These are phyloP conservation scores for Aspergillus intermedius DNA, from an alignment of 2,329 filamentous ascomycete genomes.

Conservation along the genomic window DNA sequence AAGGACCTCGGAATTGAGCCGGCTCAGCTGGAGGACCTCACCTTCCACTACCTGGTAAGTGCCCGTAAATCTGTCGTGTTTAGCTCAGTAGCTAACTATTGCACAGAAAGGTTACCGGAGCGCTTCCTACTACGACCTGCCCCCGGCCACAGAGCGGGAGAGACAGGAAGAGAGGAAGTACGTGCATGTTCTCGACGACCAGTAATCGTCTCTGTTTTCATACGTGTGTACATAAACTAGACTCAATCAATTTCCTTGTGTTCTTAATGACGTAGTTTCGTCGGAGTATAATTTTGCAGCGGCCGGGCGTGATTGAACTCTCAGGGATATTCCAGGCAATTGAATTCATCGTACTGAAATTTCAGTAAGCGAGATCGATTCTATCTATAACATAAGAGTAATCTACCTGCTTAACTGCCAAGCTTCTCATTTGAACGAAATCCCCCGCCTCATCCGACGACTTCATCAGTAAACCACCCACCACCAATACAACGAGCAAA, in stretches of 20 bases:
- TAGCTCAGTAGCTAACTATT: conserved; percentile 10
- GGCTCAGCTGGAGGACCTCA: conserved; percentile 75
- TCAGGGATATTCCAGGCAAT: no score
- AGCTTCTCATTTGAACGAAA: no score
- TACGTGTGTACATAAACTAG: conserved; percentile 38
- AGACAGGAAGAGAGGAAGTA: conserved; percentile 94
- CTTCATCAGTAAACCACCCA: no score
- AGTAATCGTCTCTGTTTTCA: conserved; percentile 48
- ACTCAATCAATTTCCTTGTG: conserved; percentile 30
- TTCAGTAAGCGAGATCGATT: no score
- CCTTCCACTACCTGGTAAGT: conserved; percentile 88
- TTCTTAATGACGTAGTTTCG: conserved; percentile 8
- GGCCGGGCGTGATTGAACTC: no score
- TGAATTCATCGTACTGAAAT: no score
- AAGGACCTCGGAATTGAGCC: conserved; percentile 87
- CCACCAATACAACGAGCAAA: no score
- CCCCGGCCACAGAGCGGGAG: conserved; percentile 90
- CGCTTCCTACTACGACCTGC: conserved; percentile 82
- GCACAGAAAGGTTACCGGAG: conserved; percentile 81
- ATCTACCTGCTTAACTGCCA: no score
- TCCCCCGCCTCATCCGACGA: no score
- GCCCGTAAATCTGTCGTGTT: background rate
- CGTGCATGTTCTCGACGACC: conserved; percentile 83
- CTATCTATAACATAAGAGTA: no score
- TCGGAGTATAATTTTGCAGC: no score